phyloP scores from a whole-genome alignment of 768 basidiomycete species.

The Cyathus striatus region DNA sequence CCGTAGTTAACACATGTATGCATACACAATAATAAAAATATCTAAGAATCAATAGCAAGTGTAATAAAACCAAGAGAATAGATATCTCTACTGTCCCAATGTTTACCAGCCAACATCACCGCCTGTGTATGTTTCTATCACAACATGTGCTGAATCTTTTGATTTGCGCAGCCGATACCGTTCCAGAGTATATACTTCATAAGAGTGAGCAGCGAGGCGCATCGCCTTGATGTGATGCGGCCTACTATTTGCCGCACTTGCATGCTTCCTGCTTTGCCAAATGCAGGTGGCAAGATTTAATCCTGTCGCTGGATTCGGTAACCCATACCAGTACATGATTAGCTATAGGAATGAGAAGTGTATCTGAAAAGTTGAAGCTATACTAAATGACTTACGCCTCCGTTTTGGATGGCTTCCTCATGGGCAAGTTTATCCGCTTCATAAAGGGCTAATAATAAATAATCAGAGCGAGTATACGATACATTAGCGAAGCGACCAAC shows the following conservation, averaged over 20 bases:
- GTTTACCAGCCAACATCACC: slow-evolving; percentile 72
- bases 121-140: slow-evolving; percentile 54
- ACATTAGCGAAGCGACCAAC: slow-evolving; percentile 33
- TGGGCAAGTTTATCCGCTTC: slow-evolving; percentile 85
- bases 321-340: slow-evolving; percentile 92
- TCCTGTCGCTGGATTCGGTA: slow-evolving; percentile 68
- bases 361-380: not conserved
- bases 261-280: slow-evolving; percentile 87
- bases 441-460: slow-evolving; percentile 55
- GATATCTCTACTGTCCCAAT: not conserved
- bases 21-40: not conserved
- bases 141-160: slow-evolving; percentile 50
- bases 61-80: slow-evolving; percentile 5
- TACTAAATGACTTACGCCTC: slow-evolving; percentile 53
- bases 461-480: slow-evolving; percentile 1
- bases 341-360: slow-evolving; percentile 36
- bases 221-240: slow-evolving; percentile 83
- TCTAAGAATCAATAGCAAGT: slow-evolving; percentile 1
- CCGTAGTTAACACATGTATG: too few species aligned
- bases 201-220: slow-evolving; percentile 70
- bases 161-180: slow-evolving; percentile 69
- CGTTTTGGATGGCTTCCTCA: slow-evolving; percentile 86
- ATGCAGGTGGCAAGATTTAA: slow-evolving; percentile 94
- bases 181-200: slow-evolving; percentile 76
- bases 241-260: slow-evolving; percentile 71